Evolutionary conservation across 768 basidiomycete genomes (phyloP).

Genomic region (Daedaleopsis sinensis): DNA sequence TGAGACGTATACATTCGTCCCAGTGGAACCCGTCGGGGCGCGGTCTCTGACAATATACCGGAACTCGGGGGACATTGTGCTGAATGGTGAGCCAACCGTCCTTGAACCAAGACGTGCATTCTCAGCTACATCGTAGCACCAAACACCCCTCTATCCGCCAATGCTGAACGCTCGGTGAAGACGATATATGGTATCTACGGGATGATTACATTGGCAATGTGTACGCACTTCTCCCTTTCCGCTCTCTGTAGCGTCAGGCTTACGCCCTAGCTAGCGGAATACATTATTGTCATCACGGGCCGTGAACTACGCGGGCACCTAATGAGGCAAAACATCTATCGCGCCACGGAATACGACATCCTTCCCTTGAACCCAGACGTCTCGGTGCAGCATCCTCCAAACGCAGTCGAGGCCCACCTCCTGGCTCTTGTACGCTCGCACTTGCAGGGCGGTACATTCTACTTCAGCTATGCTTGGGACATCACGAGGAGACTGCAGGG

Average conservation of each 20-base stretch:
- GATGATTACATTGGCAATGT: conserved; percentile 73
- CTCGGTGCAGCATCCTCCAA: conserved; percentile 67
- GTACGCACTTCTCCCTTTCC: conserved; percentile 43
- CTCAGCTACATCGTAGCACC: conserved; percentile 43
- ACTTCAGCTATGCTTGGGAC: conserved; percentile 92
- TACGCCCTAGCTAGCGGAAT: conserved; percentile 69
- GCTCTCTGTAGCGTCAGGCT: background rate
- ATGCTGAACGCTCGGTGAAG: conserved; percentile 62
- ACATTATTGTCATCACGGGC: conserved; percentile 85
- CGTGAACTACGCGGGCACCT: conserved; percentile 78
- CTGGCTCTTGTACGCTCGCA: conserved; percentile 87
- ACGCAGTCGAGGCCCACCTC: conserved; percentile 87
- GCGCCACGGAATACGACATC: conserved; percentile 88
- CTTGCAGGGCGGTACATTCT: conserved; percentile 74
- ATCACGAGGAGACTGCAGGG: conserved; percentile 85
- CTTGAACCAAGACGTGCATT: background rate
- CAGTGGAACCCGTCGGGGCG: conserved; percentile 59
- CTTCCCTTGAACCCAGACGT: conserved; percentile 81
- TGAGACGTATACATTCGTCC: conserved; percentile 81
- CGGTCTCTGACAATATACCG: conserved; percentile 74
- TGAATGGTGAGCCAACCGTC: conserved; percentile 54
- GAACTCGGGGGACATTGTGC: conserved; percentile 71
- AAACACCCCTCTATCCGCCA: conserved; percentile 53
- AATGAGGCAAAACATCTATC: conserved; percentile 85
- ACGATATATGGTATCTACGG: conserved; percentile 77